Evolutionary conservation across 129 eudicot species (phyloP), one percentile per base, ranked within the genome.

Genomic region (Chrysanthemum seticuspe): DNA sequence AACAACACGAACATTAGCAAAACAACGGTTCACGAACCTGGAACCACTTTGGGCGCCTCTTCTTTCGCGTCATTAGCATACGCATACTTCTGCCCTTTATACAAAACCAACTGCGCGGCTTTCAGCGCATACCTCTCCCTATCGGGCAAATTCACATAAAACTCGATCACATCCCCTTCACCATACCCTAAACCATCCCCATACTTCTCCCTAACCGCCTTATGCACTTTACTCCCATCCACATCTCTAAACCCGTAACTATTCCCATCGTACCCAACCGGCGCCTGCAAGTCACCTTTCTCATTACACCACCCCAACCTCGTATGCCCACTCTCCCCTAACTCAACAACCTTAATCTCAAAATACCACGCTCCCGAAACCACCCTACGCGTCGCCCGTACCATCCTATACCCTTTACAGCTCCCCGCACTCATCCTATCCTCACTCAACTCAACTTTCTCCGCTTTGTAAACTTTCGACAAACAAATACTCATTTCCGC

Each of bases 271-370:
- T 90, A 95, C 3, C 99, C 99, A 47, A 95, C 97, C 0, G 99
- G 99, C 6, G 96, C 99, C 85, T 95, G 99, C 90, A 95, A 85
- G 49, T 95, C 99, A 74, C 99, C 99, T 72, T 88, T 90, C 71
- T 95, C 99, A 0, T 86, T 95, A 1, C 96, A 84, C 97, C 97
- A 95, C 4, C 99, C 99, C 4, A 95, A 74, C 65, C 99, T 82
- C 2, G 97, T 90, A 76, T 95, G 99, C 72, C 97, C 97, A 0
- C 87, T 83, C 50, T 85, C 96, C n/a, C 99, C 99, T 52, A 95
- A 85, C 11, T 67, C 79, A 53, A 86, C 72, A 10, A 95, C 83
- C 83, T 82, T 95, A 50, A 95, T 88, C 73, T 95, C 99, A 47
- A 79, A 95, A 76, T 83, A 95, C 99, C 99, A 95, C 45, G 94